These are phyloP conservation scores for Apocynum venetum DNA, from an alignment of 257 asterid genomes.

Conservation along the genomic window DNA sequence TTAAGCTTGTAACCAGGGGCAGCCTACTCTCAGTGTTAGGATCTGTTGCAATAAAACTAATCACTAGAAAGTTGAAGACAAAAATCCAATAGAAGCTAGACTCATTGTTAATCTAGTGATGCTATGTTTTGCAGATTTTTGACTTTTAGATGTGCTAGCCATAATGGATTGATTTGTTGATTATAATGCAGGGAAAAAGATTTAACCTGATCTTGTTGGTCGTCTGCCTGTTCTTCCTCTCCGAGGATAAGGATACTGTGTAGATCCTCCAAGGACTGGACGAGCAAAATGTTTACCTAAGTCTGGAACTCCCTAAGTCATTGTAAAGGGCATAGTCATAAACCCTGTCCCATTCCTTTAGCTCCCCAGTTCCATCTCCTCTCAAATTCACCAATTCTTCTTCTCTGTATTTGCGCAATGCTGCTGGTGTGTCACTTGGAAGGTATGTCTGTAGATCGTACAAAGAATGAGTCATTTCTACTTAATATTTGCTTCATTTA, in stretches of 20 bases:
- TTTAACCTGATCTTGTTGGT: slow-evolving; percentile 41
- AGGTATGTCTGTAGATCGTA: slow-evolving; percentile 23
- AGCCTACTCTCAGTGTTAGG: slow-evolving; percentile 26
- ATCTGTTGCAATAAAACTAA: slow-evolving; percentile 13
- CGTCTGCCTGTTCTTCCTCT: slow-evolving; percentile 68
- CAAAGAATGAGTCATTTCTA: not conserved
- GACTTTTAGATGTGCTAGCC: too few relatives aligned
- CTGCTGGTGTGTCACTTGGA: slow-evolving; percentile 34
- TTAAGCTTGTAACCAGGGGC: slow-evolving; percentile 17
- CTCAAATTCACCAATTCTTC: slow-evolving; percentile 26
- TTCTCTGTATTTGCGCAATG: slow-evolving; percentile 21
- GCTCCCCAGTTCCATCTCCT: slow-evolving; percentile 33
- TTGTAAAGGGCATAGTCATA: slow-evolving; percentile 36
- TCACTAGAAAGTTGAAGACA: too few relatives aligned
- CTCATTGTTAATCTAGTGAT: too few relatives aligned
- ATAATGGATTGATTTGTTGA: too few relatives aligned
- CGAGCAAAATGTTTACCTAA: slow-evolving; percentile 18
- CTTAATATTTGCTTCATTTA: not conserved
- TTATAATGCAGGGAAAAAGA: not conserved
- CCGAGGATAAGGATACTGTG: slow-evolving; percentile 42
- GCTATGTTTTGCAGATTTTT: not conserved
- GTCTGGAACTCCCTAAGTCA: slow-evolving; percentile 35
- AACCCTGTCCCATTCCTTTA: slow-evolving; percentile 39
- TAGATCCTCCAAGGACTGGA: slow-evolving; percentile 32
- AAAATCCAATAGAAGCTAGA: too few relatives aligned